phyloP scores from a whole-genome alignment of 169 alveolate genomes.

The Eimeria brunetti region DNA sequence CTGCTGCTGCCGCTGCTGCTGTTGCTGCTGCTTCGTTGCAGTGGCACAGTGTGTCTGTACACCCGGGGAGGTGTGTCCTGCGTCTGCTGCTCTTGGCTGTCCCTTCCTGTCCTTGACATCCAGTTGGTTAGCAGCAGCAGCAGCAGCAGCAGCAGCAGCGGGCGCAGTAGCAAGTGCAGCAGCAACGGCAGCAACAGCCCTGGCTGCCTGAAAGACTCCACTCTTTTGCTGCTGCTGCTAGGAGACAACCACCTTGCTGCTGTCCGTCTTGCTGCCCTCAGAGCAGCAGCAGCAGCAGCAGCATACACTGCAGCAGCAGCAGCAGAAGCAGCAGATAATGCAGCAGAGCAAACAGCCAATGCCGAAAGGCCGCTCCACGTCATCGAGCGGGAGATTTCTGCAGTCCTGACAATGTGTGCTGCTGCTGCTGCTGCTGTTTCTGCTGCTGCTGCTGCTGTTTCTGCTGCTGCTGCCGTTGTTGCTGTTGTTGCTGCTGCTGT shows the following conservation, averaged over 20 bases:
- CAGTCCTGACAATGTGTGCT: too few species aligned
- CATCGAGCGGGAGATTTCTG: background rate
- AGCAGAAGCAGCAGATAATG: too few species aligned
- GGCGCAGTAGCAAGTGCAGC: background rate
- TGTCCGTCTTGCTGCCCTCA: background rate
- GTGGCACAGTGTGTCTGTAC: constrained; percentile 8
- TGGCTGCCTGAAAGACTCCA: background rate
- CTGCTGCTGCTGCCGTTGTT: background rate
- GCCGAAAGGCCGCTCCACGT: background rate
- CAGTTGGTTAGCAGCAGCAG: background rate
- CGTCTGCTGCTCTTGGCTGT: constrained; percentile 29
- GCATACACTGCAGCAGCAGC: too few species aligned
- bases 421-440: background rate
- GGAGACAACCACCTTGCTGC: constrained; percentile 3
- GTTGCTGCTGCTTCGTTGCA: constrained; percentile 24
- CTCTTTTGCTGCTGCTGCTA: background rate
- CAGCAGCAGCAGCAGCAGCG: background rate
- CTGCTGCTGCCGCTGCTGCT: background rate
- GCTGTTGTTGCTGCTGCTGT: background rate
- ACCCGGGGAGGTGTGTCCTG: background rate
- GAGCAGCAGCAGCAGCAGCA: constrained; percentile 34
- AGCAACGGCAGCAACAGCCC: background rate
- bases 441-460: constrained; percentile 2
- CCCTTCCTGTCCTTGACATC: background rate
- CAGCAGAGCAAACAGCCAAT: background rate